These are phyloP conservation scores for Aspergillus biplanus DNA, from an alignment of 495 filamentous ascomycete genomes.

Conservation along the genomic window DNA sequence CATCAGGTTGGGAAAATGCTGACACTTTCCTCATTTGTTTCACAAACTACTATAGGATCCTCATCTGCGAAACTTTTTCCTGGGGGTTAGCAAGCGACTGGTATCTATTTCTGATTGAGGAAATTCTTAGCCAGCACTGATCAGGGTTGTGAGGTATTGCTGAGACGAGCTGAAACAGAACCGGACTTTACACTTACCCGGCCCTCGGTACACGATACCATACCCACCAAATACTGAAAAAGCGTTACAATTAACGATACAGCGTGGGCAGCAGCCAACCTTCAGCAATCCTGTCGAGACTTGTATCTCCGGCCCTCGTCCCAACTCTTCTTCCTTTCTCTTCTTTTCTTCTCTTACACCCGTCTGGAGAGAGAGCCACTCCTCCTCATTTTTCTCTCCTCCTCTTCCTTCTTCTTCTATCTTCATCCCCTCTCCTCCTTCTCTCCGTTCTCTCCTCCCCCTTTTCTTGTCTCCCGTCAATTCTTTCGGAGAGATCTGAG, in stretches of 20 bases:
- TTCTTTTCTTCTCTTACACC: slow-evolving; percentile 50
- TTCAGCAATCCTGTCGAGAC: slow-evolving; percentile 35
- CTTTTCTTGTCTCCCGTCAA: slow-evolving; percentile 59
- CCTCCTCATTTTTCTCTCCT: slow-evolving; percentile 54
- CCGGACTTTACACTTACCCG: slow-evolving; percentile 19
- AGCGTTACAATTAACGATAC: slow-evolving; percentile 29
- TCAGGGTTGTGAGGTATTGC: slow-evolving; percentile 17
- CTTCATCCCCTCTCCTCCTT: slow-evolving; percentile 49
- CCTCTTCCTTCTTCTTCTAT: slow-evolving; percentile 57
- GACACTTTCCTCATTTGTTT: slow-evolving; percentile 8
- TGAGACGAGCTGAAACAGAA: slow-evolving; percentile 31
- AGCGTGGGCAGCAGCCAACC: slow-evolving; percentile 25
- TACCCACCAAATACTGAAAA: slow-evolving; percentile 21
- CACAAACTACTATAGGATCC: slow-evolving; percentile 7
- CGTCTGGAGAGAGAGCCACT: slow-evolving; percentile 54
- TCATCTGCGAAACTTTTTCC: slow-evolving; percentile 1
- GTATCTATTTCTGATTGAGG: slow-evolving; percentile 10
- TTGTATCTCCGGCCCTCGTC: slow-evolving; percentile 40
- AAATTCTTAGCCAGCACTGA: slow-evolving; percentile 13
- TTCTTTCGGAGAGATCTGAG: slow-evolving; percentile 48
- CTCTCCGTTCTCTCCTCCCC: slow-evolving; percentile 55
- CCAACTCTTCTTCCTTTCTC: slow-evolving; percentile 38
- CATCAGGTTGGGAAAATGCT: background rate
- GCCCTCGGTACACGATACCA: slow-evolving; percentile 17
- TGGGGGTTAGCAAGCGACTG: slow-evolving; percentile 15